Base-by-base conservation (phyloP, 2,329 filamentous ascomycete species). In the Fusarium floridanum region DNA sequence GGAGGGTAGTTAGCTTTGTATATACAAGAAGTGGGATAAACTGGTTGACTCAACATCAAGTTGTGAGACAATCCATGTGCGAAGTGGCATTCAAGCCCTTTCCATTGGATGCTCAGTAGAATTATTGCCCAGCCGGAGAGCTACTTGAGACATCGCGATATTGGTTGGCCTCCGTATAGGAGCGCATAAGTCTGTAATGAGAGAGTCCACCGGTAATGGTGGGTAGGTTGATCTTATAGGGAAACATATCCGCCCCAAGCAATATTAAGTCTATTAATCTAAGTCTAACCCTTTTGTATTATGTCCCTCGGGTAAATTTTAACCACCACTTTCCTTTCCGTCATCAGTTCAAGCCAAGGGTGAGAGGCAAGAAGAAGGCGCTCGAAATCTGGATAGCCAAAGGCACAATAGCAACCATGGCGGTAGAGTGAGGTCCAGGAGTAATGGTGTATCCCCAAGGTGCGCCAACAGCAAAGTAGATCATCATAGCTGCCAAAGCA, bases 391-490 rank as follows among this genome's bases (percentile, higher is more conserved):
- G 77, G 2, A 79, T 71, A 61, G 77, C 77, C 27, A 79, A 20
- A 4, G 77, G 77, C 5, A 79, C 71, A 20, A 79, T 78, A 2
- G 77, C 77, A 57, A 68, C 76, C 7, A 73, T 78, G 20, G 72
- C 77, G 16, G 77, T 65, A 4, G 77, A 79, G 29, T 72, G 76
- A 36, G 69, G 20, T 1, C 70, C 77, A 10, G 77, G 77, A 2
- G 74, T 65, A 50, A 79, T 79, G 27, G 68, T 76, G 72, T 77
- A 79, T 2, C 72, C 72, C 68, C 72, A 77, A 2, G 77, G 77
- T 0, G 77, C 77, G 12, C 69, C 77, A 16, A 77, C 65, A 2
- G 77, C 69, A 74, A 79, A 74, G 6, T 79, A 79, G 22, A 79
- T 73, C 76, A 79, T 79, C 2, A 68, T 76, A n/a, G 70, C 77